phyloP scores from a whole-genome alignment of 495 filamentous ascomycete species.

The Lasiosphaeria hispida region DNA sequence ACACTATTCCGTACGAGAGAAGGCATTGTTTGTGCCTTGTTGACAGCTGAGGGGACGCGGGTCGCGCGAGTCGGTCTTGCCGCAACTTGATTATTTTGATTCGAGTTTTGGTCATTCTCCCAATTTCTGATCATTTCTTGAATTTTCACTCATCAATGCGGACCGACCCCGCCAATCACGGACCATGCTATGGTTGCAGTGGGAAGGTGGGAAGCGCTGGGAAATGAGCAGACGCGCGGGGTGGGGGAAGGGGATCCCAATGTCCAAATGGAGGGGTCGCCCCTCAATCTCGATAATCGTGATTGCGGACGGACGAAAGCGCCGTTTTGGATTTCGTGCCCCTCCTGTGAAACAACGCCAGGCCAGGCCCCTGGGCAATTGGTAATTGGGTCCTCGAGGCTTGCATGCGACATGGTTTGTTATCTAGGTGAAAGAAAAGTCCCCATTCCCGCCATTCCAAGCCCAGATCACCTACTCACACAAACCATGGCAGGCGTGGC shows the following conservation, averaged over 20 bases:
- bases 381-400: neutral
- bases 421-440: no score
- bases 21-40: no score
- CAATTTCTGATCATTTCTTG: no score
- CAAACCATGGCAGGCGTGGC: no score
- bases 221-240: constrained; percentile 12
- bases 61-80: neutral
- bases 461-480: no score
- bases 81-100: neutral
- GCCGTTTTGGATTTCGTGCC: constrained; percentile 5
- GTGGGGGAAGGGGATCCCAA: constrained; percentile 1
- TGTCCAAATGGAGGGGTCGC: constrained; percentile 4
- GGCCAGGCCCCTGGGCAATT: no score
- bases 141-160: no score
- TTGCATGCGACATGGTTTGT: neutral
- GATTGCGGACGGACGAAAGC: neutral
- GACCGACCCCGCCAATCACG: constrained; percentile 12
- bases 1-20: no score
- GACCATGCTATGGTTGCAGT: neutral
- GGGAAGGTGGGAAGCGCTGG: constrained; percentile 5
- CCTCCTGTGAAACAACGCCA: neutral
- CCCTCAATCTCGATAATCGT: neutral
- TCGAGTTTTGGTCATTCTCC: neutral
- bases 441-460: no score
- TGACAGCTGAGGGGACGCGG: no score